Evolutionary conservation across 345 rosid species (phyloP).

Genomic region (Geranium rotundifolium): DNA sequence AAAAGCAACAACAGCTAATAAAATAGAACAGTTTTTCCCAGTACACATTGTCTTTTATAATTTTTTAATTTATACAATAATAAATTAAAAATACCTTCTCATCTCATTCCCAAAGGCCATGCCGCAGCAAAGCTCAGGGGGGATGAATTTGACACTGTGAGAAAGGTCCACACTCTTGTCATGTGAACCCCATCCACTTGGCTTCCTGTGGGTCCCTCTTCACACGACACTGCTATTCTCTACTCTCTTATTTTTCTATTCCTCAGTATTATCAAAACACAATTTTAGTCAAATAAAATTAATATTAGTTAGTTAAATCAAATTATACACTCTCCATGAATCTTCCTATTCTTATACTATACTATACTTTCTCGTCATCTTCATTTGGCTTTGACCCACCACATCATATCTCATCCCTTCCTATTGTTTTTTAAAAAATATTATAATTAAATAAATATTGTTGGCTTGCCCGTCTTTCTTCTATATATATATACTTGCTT

Average conservation of each 20-base stretch:
- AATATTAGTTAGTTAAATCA: too few relatives aligned
- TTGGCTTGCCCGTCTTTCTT: not conserved
- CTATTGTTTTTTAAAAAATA: too few relatives aligned
- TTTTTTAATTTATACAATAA: too few relatives aligned
- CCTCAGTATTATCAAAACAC: too few relatives aligned
- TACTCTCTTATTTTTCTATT: too few relatives aligned
- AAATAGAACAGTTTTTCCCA: not conserved
- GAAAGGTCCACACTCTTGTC: constrained; percentile 8
- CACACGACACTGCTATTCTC: not conserved
- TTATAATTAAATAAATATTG: too few relatives aligned
- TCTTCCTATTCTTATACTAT: too few relatives aligned
- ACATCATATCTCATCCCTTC: not conserved
- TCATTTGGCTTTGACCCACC: not conserved
- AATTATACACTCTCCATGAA: not conserved
- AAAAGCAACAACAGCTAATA: not conserved
- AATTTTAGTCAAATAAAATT: not conserved
- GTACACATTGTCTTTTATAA: not conserved
- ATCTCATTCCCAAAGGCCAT: constrained; percentile 3
- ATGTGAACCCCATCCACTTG: constrained; percentile 23
- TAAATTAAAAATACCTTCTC: too few relatives aligned
- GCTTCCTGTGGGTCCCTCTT: not conserved
- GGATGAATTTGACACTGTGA: constrained; percentile 16
- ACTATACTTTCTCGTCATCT: too few relatives aligned
- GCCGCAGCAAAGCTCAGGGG: constrained; percentile 24
- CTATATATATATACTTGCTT: not conserved